Conservation (phyloP, 2,329 filamentous ascomycete genomes). For the Ophiostoma australiae region DNA sequence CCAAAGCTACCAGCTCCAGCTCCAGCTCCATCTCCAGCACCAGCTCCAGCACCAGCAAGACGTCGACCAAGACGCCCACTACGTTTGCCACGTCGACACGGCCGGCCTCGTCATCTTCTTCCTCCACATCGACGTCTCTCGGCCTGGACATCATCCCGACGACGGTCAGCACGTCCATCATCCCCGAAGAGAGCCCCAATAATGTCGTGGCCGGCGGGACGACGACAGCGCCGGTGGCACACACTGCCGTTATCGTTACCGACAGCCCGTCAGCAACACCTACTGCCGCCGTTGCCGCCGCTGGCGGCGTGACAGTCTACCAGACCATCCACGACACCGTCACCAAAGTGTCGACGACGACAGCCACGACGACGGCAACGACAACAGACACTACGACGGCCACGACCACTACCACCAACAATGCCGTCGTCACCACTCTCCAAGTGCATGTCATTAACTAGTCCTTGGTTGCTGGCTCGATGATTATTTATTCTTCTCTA, state of each 20-base stretch:
- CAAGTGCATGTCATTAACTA: constrained; percentile 14
- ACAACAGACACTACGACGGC: constrained; percentile 12
- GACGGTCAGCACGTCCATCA: not conserved
- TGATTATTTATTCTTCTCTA: not conserved
- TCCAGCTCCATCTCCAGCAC: not conserved
- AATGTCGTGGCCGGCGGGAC: constrained; percentile 8
- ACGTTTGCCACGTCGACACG: constrained; percentile 10
- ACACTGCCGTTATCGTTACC: not conserved
- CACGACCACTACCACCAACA: constrained; percentile 19
- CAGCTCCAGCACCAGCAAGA: not conserved
- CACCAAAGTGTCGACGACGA: constrained; percentile 19
- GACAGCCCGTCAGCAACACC: not conserved
- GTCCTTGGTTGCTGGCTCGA: not conserved
- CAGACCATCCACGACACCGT: constrained; percentile 22
- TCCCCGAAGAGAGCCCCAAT: constrained; percentile 5
- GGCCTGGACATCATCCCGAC: not conserved
- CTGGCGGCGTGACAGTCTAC: constrained; percentile 11
- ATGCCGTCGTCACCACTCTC: constrained; percentile 5
- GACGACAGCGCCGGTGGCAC: not conserved
- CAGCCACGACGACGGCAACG: constrained; percentile 17
- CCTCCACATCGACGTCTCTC: not conserved
- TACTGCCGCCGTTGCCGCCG: not conserved
- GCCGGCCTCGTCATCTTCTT: not conserved
- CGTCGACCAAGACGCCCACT: not conserved
- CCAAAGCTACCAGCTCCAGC: not conserved